A percentile compares a stretch with the other conserved stretches of the same genome.
Conservation (phyloP, 306 rosid species). For the Quercus dentata region DNA sequence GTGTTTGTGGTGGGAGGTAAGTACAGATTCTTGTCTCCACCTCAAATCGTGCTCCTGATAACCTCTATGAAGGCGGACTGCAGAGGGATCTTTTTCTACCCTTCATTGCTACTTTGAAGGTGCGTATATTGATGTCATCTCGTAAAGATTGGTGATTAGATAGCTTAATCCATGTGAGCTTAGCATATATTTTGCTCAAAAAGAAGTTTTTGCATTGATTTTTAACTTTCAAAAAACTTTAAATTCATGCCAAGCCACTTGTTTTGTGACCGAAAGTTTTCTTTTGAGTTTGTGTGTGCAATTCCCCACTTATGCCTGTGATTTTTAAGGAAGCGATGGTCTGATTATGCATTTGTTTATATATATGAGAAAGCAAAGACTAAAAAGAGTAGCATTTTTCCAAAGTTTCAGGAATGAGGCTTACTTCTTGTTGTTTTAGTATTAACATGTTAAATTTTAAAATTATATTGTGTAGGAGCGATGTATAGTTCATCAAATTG, state of each 20-base stretch:
- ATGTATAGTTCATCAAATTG: slow-evolving; percentile 81
- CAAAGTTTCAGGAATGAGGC: neutral
- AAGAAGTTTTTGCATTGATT: neutral
- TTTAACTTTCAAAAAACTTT: neutral
- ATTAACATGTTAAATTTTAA: slow-evolving; percentile 19
- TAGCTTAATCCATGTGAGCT: slow-evolving; percentile 13
- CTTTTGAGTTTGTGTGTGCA: slow-evolving; percentile 4
- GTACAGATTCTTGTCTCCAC: slow-evolving; percentile 86
- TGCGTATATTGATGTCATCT: slow-evolving; percentile 19
- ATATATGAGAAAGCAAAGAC: slow-evolving; percentile 13
- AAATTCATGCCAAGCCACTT: slow-evolving; percentile 9
- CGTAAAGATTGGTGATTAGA: slow-evolving; percentile 5
- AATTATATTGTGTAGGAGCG: slow-evolving; percentile 61
- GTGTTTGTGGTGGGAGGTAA: slow-evolving; percentile 36
- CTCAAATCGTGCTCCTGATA: slow-evolving; percentile 96
- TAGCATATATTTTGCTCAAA: neutral
- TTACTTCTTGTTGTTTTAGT: neutral
- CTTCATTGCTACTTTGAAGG: slow-evolving; percentile 85
- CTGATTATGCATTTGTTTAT: slow-evolving; percentile 5
- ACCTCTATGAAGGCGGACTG: slow-evolving; percentile 89
- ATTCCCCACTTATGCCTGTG: neutral
- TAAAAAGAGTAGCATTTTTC: neutral
- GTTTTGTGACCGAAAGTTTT: slow-evolving; percentile 4
- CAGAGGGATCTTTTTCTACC: slow-evolving; percentile 96
- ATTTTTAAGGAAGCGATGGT: slow-evolving; percentile 11